Percentiles rank a stretch among this genome's conserved stretches.
Conservation (phyloP, 192 early-diverging fungal genomes). For the Backusella sp. region DNA sequence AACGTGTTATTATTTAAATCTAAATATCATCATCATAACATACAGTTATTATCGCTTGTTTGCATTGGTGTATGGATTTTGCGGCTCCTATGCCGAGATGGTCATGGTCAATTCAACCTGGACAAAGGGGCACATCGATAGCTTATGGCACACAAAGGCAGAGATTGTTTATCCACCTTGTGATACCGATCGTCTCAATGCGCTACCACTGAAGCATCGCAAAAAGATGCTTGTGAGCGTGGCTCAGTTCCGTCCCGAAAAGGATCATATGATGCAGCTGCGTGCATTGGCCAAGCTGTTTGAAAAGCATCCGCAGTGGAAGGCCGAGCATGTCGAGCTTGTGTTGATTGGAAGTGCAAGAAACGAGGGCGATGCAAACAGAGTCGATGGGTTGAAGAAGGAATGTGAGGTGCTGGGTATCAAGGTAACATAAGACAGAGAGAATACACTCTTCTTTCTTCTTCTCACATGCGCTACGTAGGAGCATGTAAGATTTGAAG, state of each 20-base stretch:
- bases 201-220: slow-evolving; percentile 54
- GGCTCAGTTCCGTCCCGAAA: slow-evolving; percentile 96
- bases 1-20: no score
- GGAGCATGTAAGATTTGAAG: slow-evolving; percentile 73
- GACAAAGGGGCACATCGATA: slow-evolving; percentile 89
- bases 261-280: slow-evolving; percentile 86
- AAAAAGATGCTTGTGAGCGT: slow-evolving; percentile 75
- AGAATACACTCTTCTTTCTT: background rate
- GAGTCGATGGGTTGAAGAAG: slow-evolving; percentile 60
- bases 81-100: slow-evolving; percentile 76
- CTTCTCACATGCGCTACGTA: slow-evolving; percentile 8
- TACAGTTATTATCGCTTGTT: slow-evolving; percentile 81
- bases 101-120: slow-evolving; percentile 97
- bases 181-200: slow-evolving; percentile 66
- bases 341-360: slow-evolving; percentile 87
- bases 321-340: slow-evolving; percentile 44
- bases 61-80: slow-evolving; percentile 70
- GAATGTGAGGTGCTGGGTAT: slow-evolving; percentile 52
- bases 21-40: no score
- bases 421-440: slow-evolving; percentile 41
- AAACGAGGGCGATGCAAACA: slow-evolving; percentile 71
- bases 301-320: slow-evolving; percentile 53
- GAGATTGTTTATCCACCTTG: slow-evolving; percentile 92
- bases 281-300: slow-evolving; percentile 68
- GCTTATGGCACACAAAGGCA: slow-evolving; percentile 75